Evolutionary conservation across 257 asterid genomes (phyloP).

Genomic region (Fraxinus excelsior): DNA sequence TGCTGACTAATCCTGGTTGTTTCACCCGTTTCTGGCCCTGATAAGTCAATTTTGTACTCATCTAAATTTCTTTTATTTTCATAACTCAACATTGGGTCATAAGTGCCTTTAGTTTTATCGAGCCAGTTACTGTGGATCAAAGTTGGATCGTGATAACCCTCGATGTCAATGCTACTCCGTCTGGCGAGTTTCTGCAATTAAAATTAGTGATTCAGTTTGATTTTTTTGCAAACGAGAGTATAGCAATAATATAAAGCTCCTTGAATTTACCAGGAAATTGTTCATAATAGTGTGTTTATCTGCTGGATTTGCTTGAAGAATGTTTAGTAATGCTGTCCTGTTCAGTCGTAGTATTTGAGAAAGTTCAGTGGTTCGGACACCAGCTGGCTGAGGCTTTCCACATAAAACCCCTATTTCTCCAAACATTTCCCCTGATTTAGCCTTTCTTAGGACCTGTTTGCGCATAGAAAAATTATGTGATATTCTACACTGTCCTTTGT

Average conservation of each 20-base stretch:
- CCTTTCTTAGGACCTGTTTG: slow-evolving; percentile 47
- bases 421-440: slow-evolving; percentile 45
- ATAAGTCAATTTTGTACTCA: not conserved
- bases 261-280: slow-evolving; percentile 35
- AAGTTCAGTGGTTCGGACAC: slow-evolving; percentile 48
- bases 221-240: not conserved
- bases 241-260: not conserved
- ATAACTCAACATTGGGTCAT: not conserved
- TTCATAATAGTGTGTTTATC: slow-evolving; percentile 42
- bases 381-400: slow-evolving; percentile 46
- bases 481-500: not conserved
- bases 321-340: slow-evolving; percentile 37
- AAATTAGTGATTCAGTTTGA: not conserved
- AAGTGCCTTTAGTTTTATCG: not conserved
- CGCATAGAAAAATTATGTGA: slow-evolving; percentile 5
- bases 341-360: slow-evolving; percentile 47
- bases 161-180: not conserved
- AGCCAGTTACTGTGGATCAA: not conserved
- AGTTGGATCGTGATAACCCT: not conserved
- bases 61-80: not conserved
- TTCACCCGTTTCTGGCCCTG: not conserved
- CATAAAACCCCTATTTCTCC: slow-evolving; percentile 57
- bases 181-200: not conserved
- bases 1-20: not conserved
- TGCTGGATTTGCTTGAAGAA: slow-evolving; percentile 40